These are phyloP conservation scores for Ustilago sp. DNA, from an alignment of 1,284 basidiomycete species.

Conservation along the genomic window DNA sequence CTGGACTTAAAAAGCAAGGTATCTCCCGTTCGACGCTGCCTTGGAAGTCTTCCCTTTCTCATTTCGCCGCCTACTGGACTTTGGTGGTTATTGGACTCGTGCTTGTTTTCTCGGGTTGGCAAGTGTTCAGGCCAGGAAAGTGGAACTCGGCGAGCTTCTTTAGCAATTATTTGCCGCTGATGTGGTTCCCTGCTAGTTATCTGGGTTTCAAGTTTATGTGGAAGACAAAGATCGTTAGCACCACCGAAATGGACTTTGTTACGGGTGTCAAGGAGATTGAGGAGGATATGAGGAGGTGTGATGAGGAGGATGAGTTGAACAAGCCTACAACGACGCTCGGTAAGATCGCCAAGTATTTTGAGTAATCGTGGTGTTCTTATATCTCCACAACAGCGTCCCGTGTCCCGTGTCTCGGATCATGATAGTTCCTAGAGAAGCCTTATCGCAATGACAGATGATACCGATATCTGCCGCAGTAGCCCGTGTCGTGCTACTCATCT, in stretches of 20 bases:
- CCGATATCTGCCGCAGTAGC: background rate
- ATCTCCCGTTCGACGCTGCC: constrained; percentile 72
- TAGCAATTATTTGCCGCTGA: constrained; percentile 81
- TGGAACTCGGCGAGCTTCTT: constrained; percentile 74
- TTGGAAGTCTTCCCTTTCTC: constrained; percentile 72
- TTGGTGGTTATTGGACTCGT: constrained; percentile 37
- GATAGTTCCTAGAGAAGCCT: background rate
- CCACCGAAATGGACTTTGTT: constrained; percentile 72
- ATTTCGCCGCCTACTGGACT: constrained; percentile 55
- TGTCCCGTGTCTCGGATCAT: background rate
- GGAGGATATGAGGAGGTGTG: constrained; percentile 29
- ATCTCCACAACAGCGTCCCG: background rate
- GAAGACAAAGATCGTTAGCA: constrained; percentile 70
- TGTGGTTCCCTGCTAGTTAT: constrained; percentile 81
- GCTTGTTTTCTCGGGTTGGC: constrained; percentile 70
- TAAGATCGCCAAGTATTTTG: constrained; percentile 23
- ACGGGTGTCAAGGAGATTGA: constrained; percentile 71
- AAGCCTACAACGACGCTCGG: constrained; percentile 19
- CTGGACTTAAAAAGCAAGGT: constrained; percentile 75
- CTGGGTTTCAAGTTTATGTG: constrained; percentile 72
- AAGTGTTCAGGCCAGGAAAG: constrained; percentile 56
- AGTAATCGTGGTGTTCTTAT: background rate
- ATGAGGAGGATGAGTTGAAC: constrained; percentile 23
- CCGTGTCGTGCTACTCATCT: background rate
- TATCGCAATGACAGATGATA: background rate